phyloP scores from a whole-genome alignment of 164 flowering plant species.

The Litsea cubeba region DNA sequence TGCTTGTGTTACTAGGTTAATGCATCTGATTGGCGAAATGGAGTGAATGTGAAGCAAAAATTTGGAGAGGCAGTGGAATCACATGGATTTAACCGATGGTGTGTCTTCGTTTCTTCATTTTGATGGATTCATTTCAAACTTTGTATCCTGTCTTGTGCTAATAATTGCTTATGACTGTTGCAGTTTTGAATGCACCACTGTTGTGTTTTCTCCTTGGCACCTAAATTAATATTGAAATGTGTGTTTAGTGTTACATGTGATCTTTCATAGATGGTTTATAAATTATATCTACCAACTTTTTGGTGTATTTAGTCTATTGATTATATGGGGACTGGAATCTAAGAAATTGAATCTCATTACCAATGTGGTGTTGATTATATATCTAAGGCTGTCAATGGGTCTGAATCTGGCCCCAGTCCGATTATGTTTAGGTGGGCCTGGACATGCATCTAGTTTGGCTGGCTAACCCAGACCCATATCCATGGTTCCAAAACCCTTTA shows the following conservation, averaged over 20 bases:
- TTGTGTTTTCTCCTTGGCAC: not conserved
- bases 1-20: conserved; percentile 48
- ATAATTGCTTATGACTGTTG: not conserved
- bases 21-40: conserved; percentile 89
- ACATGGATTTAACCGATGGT: conserved; percentile 61
- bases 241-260: not conserved
- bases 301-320: not conserved
- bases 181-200: not conserved
- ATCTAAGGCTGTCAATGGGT: too few species aligned
- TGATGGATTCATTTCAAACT: not conserved
- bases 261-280: not conserved
- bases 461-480: too few species aligned
- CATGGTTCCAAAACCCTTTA: too few species aligned
- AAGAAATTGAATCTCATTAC: not conserved
- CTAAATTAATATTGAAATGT: not conserved
- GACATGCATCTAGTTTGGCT: too few species aligned
- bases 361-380: too few species aligned
- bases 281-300: not conserved
- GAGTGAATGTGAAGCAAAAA: conserved; percentile 68
- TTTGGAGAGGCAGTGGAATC: conserved; percentile 86
- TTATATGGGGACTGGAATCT: not conserved
- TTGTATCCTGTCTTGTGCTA: not conserved
- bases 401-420: too few species aligned
- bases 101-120: conserved; percentile 12
- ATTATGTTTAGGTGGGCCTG: too few species aligned